phyloP scores from a whole-genome alignment of 306 rosid genomes.

The Oxytropis ochrocephala region DNA sequence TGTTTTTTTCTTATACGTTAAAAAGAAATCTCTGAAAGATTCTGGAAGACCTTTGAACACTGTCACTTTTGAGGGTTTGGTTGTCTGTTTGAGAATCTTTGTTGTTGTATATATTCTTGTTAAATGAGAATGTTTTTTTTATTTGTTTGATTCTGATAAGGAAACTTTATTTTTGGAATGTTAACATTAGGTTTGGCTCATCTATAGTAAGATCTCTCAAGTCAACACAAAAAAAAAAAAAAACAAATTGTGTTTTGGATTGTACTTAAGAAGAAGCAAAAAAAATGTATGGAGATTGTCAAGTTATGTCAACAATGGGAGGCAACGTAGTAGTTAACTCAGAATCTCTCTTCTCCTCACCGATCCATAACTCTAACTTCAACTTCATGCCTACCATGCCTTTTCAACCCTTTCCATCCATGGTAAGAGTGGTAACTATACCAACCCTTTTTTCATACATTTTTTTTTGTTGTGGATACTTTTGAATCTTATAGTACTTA shows the following conservation, averaged over 20 bases:
- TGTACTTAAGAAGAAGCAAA: slow-evolving; percentile 10
- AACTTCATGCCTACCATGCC: slow-evolving; percentile 74
- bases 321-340: slow-evolving; percentile 67
- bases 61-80: not conserved
- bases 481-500: not conserved
- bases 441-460: not conserved
- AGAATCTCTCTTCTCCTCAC: slow-evolving; percentile 63
- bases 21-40: not conserved
- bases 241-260: not conserved
- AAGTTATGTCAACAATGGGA: slow-evolving; percentile 85
- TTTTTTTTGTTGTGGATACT: not conserved
- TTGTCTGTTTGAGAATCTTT: not conserved
- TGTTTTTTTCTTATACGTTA: not conserved
- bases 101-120: not conserved
- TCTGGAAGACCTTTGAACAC: not conserved
- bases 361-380: slow-evolving; percentile 83
- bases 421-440: slow-evolving; percentile 22
- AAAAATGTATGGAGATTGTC: slow-evolving; percentile 91
- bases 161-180: not conserved
- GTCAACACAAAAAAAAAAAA: not conserved
- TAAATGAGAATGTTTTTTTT: slow-evolving; percentile 18
- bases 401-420: slow-evolving; percentile 56
- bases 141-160: slow-evolving; percentile 23
- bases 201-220: not conserved
- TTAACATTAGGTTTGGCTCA: slow-evolving; percentile 24